Conservation (phyloP, 176 grass and related monocot genomes). For the Zoysia pacifica region DNA sequence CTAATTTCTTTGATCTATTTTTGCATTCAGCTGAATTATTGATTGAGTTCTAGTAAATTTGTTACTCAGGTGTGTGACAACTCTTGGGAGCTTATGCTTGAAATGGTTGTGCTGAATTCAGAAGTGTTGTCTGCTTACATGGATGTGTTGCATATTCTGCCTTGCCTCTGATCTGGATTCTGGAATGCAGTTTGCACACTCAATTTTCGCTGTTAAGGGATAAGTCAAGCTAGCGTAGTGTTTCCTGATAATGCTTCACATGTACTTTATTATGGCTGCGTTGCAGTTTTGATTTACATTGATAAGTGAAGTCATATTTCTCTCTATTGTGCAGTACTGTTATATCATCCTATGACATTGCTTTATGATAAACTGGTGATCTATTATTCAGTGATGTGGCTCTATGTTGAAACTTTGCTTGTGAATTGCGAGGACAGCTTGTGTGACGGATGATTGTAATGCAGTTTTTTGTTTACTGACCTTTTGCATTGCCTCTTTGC, state of each 20-base stretch:
- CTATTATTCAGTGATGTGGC: slow-evolving; percentile 6
- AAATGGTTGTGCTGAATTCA: slow-evolving; percentile 91
- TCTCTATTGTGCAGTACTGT: slow-evolving; percentile 24
- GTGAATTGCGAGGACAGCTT: neutral
- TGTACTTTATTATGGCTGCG: slow-evolving; percentile 48
- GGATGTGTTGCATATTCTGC: slow-evolving; percentile 84
- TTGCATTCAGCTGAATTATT: slow-evolving; percentile 61
- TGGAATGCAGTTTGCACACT: slow-evolving; percentile 54
- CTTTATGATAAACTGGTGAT: slow-evolving; percentile 30
- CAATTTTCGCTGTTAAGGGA: slow-evolving; percentile 55
- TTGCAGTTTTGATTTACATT: slow-evolving; percentile 45
- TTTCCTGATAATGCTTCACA: slow-evolving; percentile 39
- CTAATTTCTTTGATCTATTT: slow-evolving; percentile 42
- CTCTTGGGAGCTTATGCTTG: slow-evolving; percentile 79
- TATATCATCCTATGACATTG: neutral
- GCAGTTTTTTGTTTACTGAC: neutral
- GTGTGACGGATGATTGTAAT: slow-evolving; percentile 23
- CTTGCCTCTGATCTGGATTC: slow-evolving; percentile 63
- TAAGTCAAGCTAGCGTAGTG: slow-evolving; percentile 52
- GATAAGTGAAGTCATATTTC: slow-evolving; percentile 7
- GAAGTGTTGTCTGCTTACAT: slow-evolving; percentile 83
- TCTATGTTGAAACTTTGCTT: slow-evolving; percentile 19
- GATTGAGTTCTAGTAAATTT: slow-evolving; percentile 74
- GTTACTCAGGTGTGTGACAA: slow-evolving; percentile 84
- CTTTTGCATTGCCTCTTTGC: neutral